A percentile compares a stretch with the other conserved stretches of the same genome.
phyloP scores from a whole-genome alignment of 148 eudicot genomes.

The Spergularia bocconei region DNA sequence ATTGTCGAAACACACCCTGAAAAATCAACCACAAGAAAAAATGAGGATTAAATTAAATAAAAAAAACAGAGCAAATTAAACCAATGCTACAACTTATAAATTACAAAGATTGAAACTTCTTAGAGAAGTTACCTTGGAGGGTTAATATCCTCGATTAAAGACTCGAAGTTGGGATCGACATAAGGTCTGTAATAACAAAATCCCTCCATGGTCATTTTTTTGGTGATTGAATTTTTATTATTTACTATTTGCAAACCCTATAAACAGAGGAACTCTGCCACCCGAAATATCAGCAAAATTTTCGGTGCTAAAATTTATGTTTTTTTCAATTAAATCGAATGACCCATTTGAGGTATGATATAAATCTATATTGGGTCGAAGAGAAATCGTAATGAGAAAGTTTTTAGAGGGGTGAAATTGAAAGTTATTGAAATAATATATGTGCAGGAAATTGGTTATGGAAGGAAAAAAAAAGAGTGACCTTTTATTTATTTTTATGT shows the following conservation, averaged over 20 bases:
- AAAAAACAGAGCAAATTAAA: slow-evolving; percentile 8
- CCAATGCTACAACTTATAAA: background rate
- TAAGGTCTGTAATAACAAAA: slow-evolving; percentile 51
- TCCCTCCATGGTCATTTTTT: slow-evolving; percentile 42
- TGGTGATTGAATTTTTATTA: background rate
- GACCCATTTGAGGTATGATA: background rate
- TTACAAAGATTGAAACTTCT: background rate
- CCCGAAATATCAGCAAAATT: background rate
- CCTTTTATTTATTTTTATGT: background rate
- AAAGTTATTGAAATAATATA: background rate
- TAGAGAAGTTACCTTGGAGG: slow-evolving; percentile 64
- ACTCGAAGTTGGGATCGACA: slow-evolving; percentile 59
- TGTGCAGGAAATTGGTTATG: background rate
- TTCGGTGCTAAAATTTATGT: background rate
- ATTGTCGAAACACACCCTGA: slow-evolving; percentile 82
- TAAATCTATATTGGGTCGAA: slow-evolving; percentile 13
- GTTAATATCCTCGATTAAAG: slow-evolving; percentile 58
- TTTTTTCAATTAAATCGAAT: background rate
- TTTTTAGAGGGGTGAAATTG: background rate
- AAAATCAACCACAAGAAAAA: slow-evolving; percentile 13
- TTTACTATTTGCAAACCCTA: background rate
- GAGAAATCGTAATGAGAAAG: background rate
- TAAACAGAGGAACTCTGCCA: background rate
- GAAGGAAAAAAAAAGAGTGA: background rate
- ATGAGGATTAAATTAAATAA: background rate